phyloP scores from a whole-genome alignment of 805 yeast species.

The Wickerhamomyces tratensis region DNA sequence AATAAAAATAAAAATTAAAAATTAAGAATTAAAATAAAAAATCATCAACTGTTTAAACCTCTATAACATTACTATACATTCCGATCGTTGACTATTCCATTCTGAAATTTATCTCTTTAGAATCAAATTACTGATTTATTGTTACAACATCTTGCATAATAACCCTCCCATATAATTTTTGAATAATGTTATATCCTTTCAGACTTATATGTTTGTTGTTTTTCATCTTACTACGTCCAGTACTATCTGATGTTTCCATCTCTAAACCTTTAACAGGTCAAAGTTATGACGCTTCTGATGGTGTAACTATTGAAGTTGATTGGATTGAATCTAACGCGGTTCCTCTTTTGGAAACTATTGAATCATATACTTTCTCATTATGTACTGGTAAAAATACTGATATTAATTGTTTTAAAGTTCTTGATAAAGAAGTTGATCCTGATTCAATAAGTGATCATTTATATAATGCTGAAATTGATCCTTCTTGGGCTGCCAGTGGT shows the following conservation, averaged over 20 bases:
- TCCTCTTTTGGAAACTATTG: slow-evolving; percentile 36
- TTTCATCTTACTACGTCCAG: background rate
- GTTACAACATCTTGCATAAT: too few species aligned
- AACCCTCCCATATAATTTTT: too few species aligned
- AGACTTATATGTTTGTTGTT: background rate
- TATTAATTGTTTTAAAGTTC: slow-evolving; percentile 30
- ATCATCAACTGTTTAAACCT: too few species aligned
- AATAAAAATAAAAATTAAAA: too few species aligned
- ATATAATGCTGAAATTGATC: slow-evolving; percentile 32
- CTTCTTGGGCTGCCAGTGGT: slow-evolving; percentile 52
- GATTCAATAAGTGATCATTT: slow-evolving; percentile 20
- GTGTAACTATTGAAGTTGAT: slow-evolving; percentile 19
- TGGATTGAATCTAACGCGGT: slow-evolving; percentile 50
- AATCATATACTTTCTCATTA: slow-evolving; percentile 40
- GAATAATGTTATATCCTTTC: too few species aligned
- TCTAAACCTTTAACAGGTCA: slow-evolving; percentile 16
- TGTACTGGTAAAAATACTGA: slow-evolving; percentile 61
- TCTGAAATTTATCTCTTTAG: too few species aligned
- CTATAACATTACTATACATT: too few species aligned
- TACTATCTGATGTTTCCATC: slow-evolving; percentile 17
- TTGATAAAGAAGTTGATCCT: slow-evolving; percentile 21
- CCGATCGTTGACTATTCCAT: too few species aligned
- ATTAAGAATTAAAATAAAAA: too few species aligned
- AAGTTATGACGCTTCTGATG: slow-evolving; percentile 12
- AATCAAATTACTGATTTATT: too few species aligned